Base-by-base conservation (phyloP, 202 grass and related monocot genomes). In the Zoysia matrella region DNA sequence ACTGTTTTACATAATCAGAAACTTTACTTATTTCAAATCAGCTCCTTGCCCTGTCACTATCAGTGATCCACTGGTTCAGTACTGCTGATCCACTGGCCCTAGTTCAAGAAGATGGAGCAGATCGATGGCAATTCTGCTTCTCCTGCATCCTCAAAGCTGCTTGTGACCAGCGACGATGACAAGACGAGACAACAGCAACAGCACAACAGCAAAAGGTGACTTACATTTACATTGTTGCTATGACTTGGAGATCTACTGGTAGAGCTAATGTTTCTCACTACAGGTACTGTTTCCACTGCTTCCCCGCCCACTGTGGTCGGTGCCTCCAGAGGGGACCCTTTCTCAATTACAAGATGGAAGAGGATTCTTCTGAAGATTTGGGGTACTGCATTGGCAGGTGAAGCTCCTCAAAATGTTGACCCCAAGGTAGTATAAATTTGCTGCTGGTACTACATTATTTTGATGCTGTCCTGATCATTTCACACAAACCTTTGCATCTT, bases 331-430 rank as follows among this genome's bases (percentile, higher is more conserved):
- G 42, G 67, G n/a, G 83, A 65, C 11, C 70, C 89, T 41, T 79
- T 69, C 52, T 74, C 89, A 76, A 91, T 77, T 76, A 86, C 90
- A 64, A 95, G 50, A 58, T 99, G 96, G 96, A 99, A 96, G 78
- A 90, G 96, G 62, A 93, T 99, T 13, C 86, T 99, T 75, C 84
- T 99, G 55, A 99, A 93, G 88, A 91, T 99, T 78, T 90, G 93
- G 60, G 93, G 93, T 5, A 83, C 85, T 67, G 85, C 85, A 16
- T 80, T 99, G 75, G 67, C 80, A 66, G 22, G 22, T 30, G 22
- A 30, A 30, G 22, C 22, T 30, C 22, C 22, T 30, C 22, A 30
- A 30, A 30, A 30, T 30, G 22, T 30, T 30, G 22, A 30, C 58
- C 93, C 93, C 2, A 99, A 99, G 95, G 94, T 97, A 30, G 50